phyloP scores from a whole-genome alignment of 805 yeast genomes.

The Wickerhamomyces canadensis region DNA sequence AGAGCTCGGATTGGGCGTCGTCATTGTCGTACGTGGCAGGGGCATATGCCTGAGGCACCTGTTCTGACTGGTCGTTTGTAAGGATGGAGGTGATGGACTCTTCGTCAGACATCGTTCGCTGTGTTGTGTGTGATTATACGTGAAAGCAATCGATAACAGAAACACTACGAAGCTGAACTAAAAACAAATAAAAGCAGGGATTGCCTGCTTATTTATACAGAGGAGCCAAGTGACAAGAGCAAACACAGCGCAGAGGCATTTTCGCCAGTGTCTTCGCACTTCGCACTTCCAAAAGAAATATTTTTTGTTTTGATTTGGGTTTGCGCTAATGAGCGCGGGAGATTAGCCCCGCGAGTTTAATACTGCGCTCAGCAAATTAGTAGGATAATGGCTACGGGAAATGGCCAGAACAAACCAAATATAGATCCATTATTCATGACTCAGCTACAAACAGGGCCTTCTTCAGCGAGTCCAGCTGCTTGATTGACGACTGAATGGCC shows the following conservation, averaged over 20 bases:
- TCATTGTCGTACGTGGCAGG: slow-evolving; percentile 31
- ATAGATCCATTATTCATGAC: not conserved
- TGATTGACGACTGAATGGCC: slow-evolving; percentile 41
- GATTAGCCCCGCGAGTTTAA: too few species aligned
- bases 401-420: not conserved
- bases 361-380: too few species aligned
- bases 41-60: slow-evolving; percentile 33
- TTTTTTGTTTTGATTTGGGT: too few species aligned
- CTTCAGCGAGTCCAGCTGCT: slow-evolving; percentile 1
- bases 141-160: not conserved
- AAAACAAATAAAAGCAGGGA: too few species aligned
- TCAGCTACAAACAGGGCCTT: not conserved
- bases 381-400: too few species aligned
- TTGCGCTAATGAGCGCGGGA: too few species aligned
- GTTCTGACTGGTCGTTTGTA: slow-evolving; percentile 4
- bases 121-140: not conserved
- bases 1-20: slow-evolving; percentile 41
- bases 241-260: too few species aligned
- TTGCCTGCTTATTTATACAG: too few species aligned
- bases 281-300: too few species aligned
- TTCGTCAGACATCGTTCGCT: slow-evolving; percentile 10
- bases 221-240: too few species aligned
- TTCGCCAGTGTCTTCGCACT: too few species aligned
- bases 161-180: too few species aligned
- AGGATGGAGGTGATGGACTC: slow-evolving; percentile 21